A percentile compares a stretch with the other conserved stretches of the same genome.
Evolutionary conservation across 192 early-diverging fungal genomes (phyloP).

Genomic region (Rhizoclosmatium sp.): DNA sequence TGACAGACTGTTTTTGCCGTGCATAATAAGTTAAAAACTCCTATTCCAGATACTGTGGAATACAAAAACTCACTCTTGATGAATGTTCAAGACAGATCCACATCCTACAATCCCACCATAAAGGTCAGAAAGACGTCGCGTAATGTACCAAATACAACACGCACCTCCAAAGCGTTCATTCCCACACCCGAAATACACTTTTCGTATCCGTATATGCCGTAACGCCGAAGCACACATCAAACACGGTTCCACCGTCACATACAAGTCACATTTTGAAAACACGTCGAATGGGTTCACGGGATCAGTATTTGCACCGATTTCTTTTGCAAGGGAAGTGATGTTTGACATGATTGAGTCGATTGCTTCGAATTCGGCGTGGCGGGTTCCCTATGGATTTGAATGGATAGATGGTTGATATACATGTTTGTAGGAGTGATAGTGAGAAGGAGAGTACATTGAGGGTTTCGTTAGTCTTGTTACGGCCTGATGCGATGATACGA

Average conservation of each 20-base stretch:
- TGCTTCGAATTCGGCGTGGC: conserved; percentile 94
- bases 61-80: conserved; percentile 66
- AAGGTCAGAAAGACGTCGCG: not conserved
- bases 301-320: not conserved
- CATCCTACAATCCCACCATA: conserved; percentile 49
- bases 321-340: conserved; percentile 20
- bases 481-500: conserved; percentile 77
- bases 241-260: conserved; percentile 98
- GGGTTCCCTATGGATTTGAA: conserved; percentile 70
- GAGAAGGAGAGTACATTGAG: conserved; percentile 70
- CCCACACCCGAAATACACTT: conserved; percentile 89
- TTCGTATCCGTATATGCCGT: conserved; percentile 77
- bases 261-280: conserved; percentile 72
- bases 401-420: not conserved
- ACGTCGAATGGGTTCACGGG: conserved; percentile 12
- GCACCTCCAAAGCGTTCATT: conserved; percentile 95
- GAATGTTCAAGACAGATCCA: conserved; percentile 86
- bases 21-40: too few relatives aligned
- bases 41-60: not conserved
- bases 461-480: conserved; percentile 88
- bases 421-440: not conserved
- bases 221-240: conserved; percentile 97
- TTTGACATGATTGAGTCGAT: conserved; percentile 78
- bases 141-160: conserved; percentile 25
- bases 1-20: not conserved